Evolutionary conservation across 495 filamentous ascomycete genomes (phyloP).

Genomic region (Neurospora sp.): DNA sequence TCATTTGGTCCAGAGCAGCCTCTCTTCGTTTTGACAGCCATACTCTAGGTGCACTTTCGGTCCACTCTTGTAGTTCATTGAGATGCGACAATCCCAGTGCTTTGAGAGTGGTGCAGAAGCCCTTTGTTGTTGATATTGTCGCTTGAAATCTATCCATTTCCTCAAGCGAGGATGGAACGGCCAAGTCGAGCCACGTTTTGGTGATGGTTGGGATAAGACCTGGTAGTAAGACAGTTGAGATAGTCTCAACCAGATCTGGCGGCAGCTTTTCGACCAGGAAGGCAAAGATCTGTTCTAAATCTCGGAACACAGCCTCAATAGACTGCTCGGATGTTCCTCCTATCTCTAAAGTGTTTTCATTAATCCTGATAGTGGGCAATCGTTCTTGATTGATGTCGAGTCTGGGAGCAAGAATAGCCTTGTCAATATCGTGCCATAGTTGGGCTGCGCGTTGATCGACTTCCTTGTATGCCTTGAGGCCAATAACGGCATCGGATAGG

Average conservation of each 20-base stretch:
- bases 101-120: conserved; percentile 54
- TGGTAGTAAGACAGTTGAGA: conserved; percentile 60
- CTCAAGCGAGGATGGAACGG: conserved; percentile 61
- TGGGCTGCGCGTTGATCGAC: conserved; percentile 37
- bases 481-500: conserved; percentile 37
- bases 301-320: conserved; percentile 41
- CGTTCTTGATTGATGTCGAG: conserved; percentile 24
- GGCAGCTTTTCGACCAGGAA: conserved; percentile 62
- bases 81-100: conserved; percentile 57
- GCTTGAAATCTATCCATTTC: conserved; percentile 60
- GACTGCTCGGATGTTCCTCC: conserved; percentile 26
- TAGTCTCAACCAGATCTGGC: conserved; percentile 42
- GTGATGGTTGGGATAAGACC: conserved; percentile 55
- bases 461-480: conserved; percentile 41
- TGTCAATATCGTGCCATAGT: conserved; percentile 43
- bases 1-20: conserved; percentile 59
- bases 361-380: conserved; percentile 23
- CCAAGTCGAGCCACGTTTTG: conserved; percentile 59
- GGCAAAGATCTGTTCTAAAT: conserved; percentile 50
- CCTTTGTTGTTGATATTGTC: conserved; percentile 46
- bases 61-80: conserved; percentile 67
- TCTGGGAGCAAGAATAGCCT: conserved; percentile 39
- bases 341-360: conserved; percentile 26
- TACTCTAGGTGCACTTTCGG: conserved; percentile 60
- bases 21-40: conserved; percentile 85